These are phyloP conservation scores for Stephania cephalantha DNA, from an alignment of 164 flowering plant species.

Conservation along the genomic window DNA sequence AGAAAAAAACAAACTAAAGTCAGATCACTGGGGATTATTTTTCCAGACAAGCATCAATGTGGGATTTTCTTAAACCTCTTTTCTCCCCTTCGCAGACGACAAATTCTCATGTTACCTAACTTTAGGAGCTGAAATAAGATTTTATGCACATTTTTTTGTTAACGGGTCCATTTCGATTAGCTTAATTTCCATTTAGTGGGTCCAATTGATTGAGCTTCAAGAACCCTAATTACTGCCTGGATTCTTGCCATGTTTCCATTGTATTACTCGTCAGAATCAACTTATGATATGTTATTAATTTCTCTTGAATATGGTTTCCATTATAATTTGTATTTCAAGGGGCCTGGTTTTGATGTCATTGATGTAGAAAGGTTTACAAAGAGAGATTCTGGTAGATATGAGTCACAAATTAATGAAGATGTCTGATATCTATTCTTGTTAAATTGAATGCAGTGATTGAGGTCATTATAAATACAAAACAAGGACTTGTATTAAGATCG, in stretches of 20 bases:
- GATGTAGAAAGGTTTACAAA: not conserved
- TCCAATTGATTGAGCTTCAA: not conserved
- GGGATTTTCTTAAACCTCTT: not conserved
- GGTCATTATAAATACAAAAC: not conserved
- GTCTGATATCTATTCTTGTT: not conserved
- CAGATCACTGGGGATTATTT: not conserved
- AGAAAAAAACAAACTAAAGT: not conserved
- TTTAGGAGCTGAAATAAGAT: not conserved
- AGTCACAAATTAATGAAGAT: not conserved
- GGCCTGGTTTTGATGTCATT: not conserved
- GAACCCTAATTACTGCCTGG: not conserved
- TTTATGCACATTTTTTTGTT: not conserved
- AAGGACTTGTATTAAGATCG: not conserved
- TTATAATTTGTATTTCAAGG: not conserved
- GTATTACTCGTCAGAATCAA: not conserved
- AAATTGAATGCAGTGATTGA: not conserved
- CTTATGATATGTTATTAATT: not conserved
- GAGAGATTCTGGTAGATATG: not conserved
- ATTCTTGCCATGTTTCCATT: not conserved
- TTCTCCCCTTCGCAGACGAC: not conserved
- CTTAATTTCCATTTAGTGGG: not conserved
- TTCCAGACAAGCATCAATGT: not conserved
- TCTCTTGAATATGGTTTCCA: not conserved
- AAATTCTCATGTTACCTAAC: not conserved
- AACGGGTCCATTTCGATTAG: not conserved